phyloP scores from a whole-genome alignment of 73 alveolate genomes.

The Tetrahymena elliotti region DNA sequence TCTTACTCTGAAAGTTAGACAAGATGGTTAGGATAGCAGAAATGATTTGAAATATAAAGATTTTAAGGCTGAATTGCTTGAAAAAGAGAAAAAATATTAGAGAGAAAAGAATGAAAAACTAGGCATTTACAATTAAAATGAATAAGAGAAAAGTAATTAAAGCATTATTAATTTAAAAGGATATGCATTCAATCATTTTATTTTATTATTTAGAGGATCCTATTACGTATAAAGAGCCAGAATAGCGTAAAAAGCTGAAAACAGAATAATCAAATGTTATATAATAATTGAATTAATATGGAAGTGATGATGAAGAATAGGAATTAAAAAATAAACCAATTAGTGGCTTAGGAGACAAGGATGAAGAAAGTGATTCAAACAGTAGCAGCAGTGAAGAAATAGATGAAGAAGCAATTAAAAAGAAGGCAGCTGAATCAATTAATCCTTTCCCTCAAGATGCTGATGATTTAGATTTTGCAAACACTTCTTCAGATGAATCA shows the following conservation, averaged over 20 bases:
- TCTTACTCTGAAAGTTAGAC: constrained; percentile 69
- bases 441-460: constrained; percentile 43
- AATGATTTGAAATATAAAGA: constrained; percentile 58
- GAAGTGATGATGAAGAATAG: background rate
- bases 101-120: constrained; percentile 64
- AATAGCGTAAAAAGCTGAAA: constrained; percentile 30
- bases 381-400: constrained; percentile 17
- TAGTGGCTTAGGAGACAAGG: constrained; percentile 44
- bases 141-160: constrained; percentile 17
- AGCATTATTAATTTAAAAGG: background rate
- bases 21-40: constrained; percentile 66
- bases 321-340: background rate
- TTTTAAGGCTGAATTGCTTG: constrained; percentile 62
- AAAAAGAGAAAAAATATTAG: constrained; percentile 62
- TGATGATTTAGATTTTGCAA: constrained; percentile 56
- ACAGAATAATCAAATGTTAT: constrained; percentile 11
- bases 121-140: constrained; percentile 40
- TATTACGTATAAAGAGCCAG: constrained; percentile 26
- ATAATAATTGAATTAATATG: constrained; percentile 8
- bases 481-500: constrained; percentile 12
- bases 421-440: background rate
- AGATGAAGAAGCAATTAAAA: background rate
- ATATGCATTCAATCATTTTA: constrained; percentile 16
- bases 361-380: constrained; percentile 10
- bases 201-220: constrained; percentile 45